A percentile compares a stretch with the other conserved stretches of the same genome.
These are phyloP conservation scores for Usnea hakonensis DNA, from an alignment of 495 filamentous ascomycete species.

Conservation along the genomic window DNA sequence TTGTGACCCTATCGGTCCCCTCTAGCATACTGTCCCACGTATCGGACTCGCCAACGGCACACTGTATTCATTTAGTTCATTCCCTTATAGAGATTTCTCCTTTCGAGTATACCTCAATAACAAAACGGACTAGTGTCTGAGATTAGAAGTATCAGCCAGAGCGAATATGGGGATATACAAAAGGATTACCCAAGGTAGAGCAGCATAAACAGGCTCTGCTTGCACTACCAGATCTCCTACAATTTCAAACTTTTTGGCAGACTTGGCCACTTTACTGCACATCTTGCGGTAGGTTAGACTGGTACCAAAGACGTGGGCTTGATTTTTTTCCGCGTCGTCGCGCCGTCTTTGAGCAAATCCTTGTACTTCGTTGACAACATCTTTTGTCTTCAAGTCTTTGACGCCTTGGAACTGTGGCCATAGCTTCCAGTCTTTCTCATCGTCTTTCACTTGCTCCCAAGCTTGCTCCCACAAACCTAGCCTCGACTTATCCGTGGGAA, in stretches of 20 bases:
- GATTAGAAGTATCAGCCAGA: not conserved
- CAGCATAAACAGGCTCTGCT: constrained; percentile 19
- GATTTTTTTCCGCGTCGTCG: not conserved
- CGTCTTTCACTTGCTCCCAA: constrained; percentile 12
- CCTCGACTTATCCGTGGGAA: not conserved
- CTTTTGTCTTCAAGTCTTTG: constrained; percentile 4
- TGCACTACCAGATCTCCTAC: constrained; percentile 19
- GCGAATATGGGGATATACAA: not conserved
- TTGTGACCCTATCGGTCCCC: constrained; percentile 8
- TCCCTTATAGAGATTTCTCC: not conserved
- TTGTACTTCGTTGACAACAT: constrained; percentile 1
- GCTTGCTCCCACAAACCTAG: constrained; percentile 17
- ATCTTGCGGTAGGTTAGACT: constrained; percentile 16
- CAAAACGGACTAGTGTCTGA: constrained; percentile 12
- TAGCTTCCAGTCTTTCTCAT: constrained; percentile 2
- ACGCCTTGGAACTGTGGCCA: constrained; percentile 14
- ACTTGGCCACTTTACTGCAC: constrained; percentile 17
- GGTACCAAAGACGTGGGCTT: constrained; percentile 11
- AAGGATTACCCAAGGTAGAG: constrained; percentile 12
- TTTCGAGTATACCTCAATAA: not conserved
- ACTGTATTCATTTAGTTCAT: not conserved
- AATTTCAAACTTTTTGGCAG: constrained; percentile 15
- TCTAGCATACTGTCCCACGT: constrained; percentile 16
- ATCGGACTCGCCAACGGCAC: constrained; percentile 13
- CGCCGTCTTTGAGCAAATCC: constrained; percentile 3